These are phyloP conservation scores for Mucor mucedo DNA, from an alignment of 371 early-diverging fungal genomes.

Conservation along the genomic window DNA sequence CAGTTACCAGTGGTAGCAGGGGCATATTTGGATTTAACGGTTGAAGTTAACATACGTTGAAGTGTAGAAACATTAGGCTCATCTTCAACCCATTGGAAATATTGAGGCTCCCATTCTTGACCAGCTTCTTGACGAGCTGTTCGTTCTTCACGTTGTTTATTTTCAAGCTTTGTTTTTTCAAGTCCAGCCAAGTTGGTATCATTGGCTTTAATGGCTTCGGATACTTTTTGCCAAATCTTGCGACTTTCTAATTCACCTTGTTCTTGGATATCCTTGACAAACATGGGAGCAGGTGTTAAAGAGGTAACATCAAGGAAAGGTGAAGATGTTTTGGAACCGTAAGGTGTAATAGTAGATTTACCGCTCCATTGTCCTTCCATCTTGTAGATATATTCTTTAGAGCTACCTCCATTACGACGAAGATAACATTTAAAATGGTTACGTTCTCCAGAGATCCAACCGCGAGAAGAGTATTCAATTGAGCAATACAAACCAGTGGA, in stretches of 20 bases:
- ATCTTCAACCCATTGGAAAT: slow-evolving; percentile 62
- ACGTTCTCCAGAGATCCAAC: slow-evolving; percentile 80
- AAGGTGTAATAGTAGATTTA: slow-evolving; percentile 55
- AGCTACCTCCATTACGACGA: slow-evolving; percentile 34
- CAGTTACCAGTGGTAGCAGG: slow-evolving; percentile 49
- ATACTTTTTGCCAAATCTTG: slow-evolving; percentile 72
- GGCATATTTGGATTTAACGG: slow-evolving; percentile 43
- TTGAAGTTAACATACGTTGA: slow-evolving; percentile 38
- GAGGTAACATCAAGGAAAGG: slow-evolving; percentile 65
- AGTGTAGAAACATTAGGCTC: slow-evolving; percentile 45
- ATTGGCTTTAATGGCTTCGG: slow-evolving; percentile 68
- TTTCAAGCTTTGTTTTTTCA: slow-evolving; percentile 76
- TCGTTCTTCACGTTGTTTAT: slow-evolving; percentile 62
- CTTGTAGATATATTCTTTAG: slow-evolving; percentile 58
- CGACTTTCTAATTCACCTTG: slow-evolving; percentile 70
- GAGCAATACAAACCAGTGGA: slow-evolving; percentile 69
- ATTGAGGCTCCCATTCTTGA: slow-evolving; percentile 62
- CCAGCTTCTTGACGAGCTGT: slow-evolving; percentile 62
- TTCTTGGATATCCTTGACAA: slow-evolving; percentile 53
- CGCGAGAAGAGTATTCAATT: slow-evolving; percentile 75
- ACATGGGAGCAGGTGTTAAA: slow-evolving; percentile 40
- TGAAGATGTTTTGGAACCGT: slow-evolving; percentile 45
- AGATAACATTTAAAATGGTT: slow-evolving; percentile 71
- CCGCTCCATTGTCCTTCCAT: slow-evolving; percentile 74
- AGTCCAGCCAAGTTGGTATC: slow-evolving; percentile 69